Percentiles rank a stretch among this genome's conserved stretches.
phyloP scores from a whole-genome alignment of 495 filamentous ascomycete species.

The Aspergillus heteromorphus region DNA sequence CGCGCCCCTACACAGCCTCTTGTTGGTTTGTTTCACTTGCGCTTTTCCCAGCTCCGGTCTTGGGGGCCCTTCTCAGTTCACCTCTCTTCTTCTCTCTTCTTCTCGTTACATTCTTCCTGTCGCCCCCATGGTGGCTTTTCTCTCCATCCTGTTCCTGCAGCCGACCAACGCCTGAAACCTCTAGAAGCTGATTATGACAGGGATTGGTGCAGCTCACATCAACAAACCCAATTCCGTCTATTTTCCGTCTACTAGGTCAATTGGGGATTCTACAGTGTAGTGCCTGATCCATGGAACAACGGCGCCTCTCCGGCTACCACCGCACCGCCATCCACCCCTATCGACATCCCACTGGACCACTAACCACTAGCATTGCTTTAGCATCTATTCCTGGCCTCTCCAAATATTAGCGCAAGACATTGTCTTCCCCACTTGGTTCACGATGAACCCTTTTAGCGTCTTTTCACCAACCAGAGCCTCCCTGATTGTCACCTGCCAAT shows the following conservation, averaged over 20 bases:
- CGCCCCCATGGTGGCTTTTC: not conserved
- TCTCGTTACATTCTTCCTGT: not conserved
- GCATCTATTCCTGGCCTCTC: not conserved
- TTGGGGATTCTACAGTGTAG: too few relatives aligned
- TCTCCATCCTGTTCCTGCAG: not conserved
- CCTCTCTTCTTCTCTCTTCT: not conserved
- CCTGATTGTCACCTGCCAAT: not conserved
- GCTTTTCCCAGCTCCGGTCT: not conserved
- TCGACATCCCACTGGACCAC: not conserved
- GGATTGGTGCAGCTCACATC: too few relatives aligned
- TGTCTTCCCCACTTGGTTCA: not conserved
- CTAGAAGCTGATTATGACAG: not conserved
- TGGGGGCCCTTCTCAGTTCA: not conserved
- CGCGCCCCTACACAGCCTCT: not conserved
- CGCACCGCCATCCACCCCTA: not conserved
- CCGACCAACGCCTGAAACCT: not conserved
- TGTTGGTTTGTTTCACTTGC: not conserved
- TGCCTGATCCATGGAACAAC: too few relatives aligned
- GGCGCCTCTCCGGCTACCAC: not conserved
- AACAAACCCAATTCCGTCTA: too few relatives aligned
- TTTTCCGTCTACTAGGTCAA: too few relatives aligned
- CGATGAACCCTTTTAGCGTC: not conserved
- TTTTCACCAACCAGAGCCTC: not conserved
- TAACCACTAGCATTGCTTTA: not conserved
- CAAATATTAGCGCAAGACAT: not conserved